Percentiles rank a stretch among this genome's conserved stretches.
These are phyloP conservation scores for Phytophthora ohioensis DNA, from an alignment of 352 stramenopile species.

Conservation along the genomic window DNA sequence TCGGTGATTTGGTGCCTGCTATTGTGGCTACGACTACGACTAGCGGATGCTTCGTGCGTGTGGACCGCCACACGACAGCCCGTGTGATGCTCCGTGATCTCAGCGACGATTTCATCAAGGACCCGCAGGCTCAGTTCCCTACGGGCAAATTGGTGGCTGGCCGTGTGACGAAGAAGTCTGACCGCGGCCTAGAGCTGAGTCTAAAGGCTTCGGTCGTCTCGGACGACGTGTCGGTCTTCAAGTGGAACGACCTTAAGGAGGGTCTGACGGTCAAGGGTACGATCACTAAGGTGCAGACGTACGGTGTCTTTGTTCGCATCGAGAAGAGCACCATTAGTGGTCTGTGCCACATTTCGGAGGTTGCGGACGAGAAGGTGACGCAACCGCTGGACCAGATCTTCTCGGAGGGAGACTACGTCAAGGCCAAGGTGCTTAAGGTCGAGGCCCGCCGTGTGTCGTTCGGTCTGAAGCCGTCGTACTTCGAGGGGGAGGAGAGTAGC, in stretches of 20 bases:
- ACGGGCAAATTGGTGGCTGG: conserved; percentile 94
- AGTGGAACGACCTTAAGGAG: conserved; percentile 91
- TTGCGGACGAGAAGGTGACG: conserved; percentile 95
- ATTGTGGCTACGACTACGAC: conserved; percentile 93
- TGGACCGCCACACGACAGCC: conserved; percentile 88
- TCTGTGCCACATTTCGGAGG: conserved; percentile 96
- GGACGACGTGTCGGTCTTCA: conserved; percentile 85
- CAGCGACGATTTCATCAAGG: conserved; percentile 95
- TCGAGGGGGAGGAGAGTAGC: conserved; percentile 93
- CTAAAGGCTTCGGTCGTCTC: conserved; percentile 95
- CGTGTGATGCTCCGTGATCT: conserved; percentile 96
- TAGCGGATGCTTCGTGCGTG: conserved; percentile 94
- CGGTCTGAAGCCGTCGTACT: conserved; percentile 97
- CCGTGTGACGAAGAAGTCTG: conserved; percentile 92
- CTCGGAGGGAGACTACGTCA: conserved; percentile 95
- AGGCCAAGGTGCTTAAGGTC: conserved; percentile 97
- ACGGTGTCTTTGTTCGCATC: conserved; percentile 97
- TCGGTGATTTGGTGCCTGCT: conserved; percentile 90
- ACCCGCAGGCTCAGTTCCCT: conserved; percentile 91
- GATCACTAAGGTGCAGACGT: conserved; percentile 95
- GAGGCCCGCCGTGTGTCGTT: conserved; percentile 94
- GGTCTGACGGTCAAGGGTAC: conserved; percentile 95
- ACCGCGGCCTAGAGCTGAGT: conserved; percentile 91
- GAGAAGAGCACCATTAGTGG: conserved; percentile 96
- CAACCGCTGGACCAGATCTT: conserved; percentile 94